Evolutionary conservation across 257 asterid genomes (phyloP).

Genomic region (Rauvolfia tetraphylla): DNA sequence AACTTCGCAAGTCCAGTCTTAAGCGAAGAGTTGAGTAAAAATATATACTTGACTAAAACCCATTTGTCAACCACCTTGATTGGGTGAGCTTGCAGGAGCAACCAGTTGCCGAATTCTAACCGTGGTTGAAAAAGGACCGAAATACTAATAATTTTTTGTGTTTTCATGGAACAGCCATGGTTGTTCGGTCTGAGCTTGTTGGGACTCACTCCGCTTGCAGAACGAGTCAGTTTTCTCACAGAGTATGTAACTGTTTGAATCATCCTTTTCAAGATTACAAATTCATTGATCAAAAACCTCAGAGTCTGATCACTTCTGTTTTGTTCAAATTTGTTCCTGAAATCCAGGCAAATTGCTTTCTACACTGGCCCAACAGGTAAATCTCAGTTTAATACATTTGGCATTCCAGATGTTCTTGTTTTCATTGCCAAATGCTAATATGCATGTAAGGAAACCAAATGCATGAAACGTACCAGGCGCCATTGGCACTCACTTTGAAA

Average conservation of each 20-base stretch:
- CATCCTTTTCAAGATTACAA: not conserved
- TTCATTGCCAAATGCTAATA: not conserved
- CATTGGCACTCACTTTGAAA: not conserved
- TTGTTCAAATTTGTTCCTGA: not conserved
- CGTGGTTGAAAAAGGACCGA: not conserved
- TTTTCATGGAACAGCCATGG: constrained; percentile 53
- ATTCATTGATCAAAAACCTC: not conserved
- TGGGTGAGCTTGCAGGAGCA: no score
- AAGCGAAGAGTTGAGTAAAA: no score
- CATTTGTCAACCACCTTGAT: no score
- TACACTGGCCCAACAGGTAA: constrained; percentile 94
- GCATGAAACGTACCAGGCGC: not conserved
- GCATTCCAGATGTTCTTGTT: no score
- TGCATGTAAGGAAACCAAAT: no score
- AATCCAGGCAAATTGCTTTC: constrained; percentile 82
- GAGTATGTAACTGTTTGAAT: constrained; percentile 48
- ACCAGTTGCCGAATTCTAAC: no score
- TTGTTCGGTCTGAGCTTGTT: constrained; percentile 82
- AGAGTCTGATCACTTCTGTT: not conserved
- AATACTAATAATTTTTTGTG: not conserved
- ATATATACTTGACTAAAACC: no score
- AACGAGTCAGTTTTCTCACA: constrained; percentile 78
- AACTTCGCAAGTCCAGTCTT: no score
- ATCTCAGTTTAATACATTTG: no score
- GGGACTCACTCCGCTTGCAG: constrained; percentile 92